phyloP scores from a whole-genome alignment of 768 basidiomycete genomes.

The Daedaleopsis sinensis region DNA sequence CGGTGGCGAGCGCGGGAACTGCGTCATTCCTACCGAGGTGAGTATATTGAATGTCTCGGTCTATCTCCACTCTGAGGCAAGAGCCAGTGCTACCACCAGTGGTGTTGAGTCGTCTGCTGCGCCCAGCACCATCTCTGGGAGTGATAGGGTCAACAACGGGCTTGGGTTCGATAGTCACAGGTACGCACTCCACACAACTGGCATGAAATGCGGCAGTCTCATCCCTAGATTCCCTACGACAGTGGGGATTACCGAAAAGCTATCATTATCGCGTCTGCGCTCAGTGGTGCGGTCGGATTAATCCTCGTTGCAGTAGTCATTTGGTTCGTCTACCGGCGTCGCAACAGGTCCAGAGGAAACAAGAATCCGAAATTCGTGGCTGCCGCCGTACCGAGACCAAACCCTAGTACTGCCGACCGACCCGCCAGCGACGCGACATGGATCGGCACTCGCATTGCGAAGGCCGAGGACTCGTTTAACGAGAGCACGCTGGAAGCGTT shows the following conservation, averaged over 20 bases:
- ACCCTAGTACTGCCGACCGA: background rate
- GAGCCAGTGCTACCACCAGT: background rate
- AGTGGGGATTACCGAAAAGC: constrained; percentile 6
- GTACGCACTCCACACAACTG: background rate
- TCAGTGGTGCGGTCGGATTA: constrained; percentile 16
- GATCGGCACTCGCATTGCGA: constrained; percentile 3
- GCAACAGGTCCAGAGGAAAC: background rate
- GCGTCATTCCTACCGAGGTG: background rate
- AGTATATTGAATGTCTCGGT: background rate
- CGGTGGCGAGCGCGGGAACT: background rate
- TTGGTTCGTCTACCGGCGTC: constrained; percentile 17
- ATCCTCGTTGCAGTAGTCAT: constrained; percentile 12
- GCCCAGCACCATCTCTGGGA: background rate
- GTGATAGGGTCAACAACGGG: background rate
- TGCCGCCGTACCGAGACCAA: background rate
- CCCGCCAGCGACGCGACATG: constrained; percentile 15
- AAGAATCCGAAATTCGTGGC: background rate
- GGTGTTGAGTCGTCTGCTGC: background rate
- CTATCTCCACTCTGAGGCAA: too few species aligned
- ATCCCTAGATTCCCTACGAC: background rate
- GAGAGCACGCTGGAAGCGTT: constrained; percentile 12
- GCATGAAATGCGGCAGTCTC: too few species aligned
- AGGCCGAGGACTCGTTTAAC: background rate
- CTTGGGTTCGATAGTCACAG: background rate
- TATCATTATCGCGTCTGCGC: constrained; percentile 18